phyloP scores from a whole-genome alignment of 1,284 basidiomycete genomes.

The Exobasidium cylindrosporum region DNA sequence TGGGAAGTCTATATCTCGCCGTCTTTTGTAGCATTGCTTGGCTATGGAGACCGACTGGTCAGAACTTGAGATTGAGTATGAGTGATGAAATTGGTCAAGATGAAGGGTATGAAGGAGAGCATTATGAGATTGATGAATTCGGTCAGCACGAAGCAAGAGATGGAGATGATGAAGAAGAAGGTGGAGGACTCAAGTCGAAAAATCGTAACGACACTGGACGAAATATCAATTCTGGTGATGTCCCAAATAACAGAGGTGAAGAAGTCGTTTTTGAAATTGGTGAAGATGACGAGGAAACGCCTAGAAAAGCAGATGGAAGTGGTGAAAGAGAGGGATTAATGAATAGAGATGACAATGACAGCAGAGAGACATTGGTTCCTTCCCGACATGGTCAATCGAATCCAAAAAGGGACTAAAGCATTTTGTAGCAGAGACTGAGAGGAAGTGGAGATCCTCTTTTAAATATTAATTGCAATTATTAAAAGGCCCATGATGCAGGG shows the following conservation, averaged over 20 bases:
- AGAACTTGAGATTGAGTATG: slow-evolving; percentile 70
- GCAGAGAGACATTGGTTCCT: slow-evolving; percentile 38
- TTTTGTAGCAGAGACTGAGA: too few relatives aligned
- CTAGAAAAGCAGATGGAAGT: slow-evolving; percentile 1
- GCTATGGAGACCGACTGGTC: slow-evolving; percentile 87
- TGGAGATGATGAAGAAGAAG: slow-evolving; percentile 19
- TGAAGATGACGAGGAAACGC: slow-evolving; percentile 29
- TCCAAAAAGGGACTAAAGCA: too few relatives aligned
- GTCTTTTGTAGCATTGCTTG: slow-evolving; percentile 78
- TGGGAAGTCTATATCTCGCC: slow-evolving; percentile 64
- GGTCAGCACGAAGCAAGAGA: slow-evolving; percentile 2
- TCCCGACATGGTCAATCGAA: neutral
- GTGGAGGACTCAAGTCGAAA: neutral
- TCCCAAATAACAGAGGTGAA: slow-evolving; percentile 11
- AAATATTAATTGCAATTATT: too few relatives aligned
- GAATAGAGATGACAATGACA: slow-evolving; percentile 19
- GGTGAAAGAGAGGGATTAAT: slow-evolving; percentile 30
- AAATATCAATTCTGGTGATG: neutral
- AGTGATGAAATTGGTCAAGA: slow-evolving; percentile 64
- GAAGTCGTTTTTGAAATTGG: slow-evolving; percentile 46
- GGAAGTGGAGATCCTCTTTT: too few relatives aligned
- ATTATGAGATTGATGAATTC: slow-evolving; percentile 59
- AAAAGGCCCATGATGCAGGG: too few relatives aligned
- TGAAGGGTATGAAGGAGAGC: slow-evolving; percentile 78
- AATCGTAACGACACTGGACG: neutral